Evolutionary conservation across 164 flowering plant genomes (phyloP), one percentile per base, ranked within the genome.

Genomic region (Sextonia rubra): DNA sequence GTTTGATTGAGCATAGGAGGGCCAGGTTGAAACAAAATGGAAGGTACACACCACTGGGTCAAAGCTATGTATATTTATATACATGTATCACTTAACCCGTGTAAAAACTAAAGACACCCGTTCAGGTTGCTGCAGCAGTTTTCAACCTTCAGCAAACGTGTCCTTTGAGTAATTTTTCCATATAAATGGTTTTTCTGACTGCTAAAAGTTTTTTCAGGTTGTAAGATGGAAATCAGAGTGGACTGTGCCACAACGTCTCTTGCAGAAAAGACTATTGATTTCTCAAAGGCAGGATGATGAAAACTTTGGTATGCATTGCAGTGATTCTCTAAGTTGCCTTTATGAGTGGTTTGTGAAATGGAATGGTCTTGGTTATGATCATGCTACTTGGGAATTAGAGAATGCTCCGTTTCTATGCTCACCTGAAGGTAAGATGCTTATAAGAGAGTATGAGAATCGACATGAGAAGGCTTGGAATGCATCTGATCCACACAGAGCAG

Each of bases 261-360:
- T 92, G 47, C 79, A 76, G 77, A 89, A 83, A 78, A 85, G 92
- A 76, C 67, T 75, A 44, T 48, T 87, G 60, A 49, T 73, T 63
- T 56, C 82, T 47, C 72, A 74, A 24, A 66, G 75, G 68, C 79
- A 68, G 64, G 69, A 24, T 60, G 78, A 58, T 66, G 76, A 73
- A 55, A 26, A 69, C 74, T 32, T 68, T 65, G 69, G 14, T 52
- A 47, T 27, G 60, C n/a, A 52, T 22, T n/a, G 27, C 18, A 12
- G 27, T 27, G 63, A 49, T 11, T 20, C 20, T 29, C 9, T 69
- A 65, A 22, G 27, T 32, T 52, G 47, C 27, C 63, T 30, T 30
- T 56, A 32, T 29, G 95, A 90, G 74, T 92, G 97, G 97, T 86
- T 92, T 78, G 95, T 92, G 77, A 90, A 92, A 80, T 92, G 97